A percentile compares a stretch with the other conserved stretches of the same genome.
Conservation (phyloP, 352 stramenopile genomes). For the Phytophthora aleatoria region DNA sequence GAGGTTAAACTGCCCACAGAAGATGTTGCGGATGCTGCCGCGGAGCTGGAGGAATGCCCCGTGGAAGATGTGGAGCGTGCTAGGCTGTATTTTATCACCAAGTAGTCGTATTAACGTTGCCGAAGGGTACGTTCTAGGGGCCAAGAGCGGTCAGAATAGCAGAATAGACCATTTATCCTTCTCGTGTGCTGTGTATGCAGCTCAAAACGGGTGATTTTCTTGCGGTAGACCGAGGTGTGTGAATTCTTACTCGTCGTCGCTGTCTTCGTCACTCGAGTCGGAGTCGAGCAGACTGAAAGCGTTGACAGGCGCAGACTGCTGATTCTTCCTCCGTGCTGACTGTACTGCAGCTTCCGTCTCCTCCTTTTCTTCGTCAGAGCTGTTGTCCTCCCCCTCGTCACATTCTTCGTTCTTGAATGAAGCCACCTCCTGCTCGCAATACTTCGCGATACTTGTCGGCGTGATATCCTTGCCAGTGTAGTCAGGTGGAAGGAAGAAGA, state of each 20-base stretch:
- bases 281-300: constrained; percentile 85
- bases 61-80: constrained; percentile 59
- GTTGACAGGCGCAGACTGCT: constrained; percentile 59
- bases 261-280: constrained; percentile 86
- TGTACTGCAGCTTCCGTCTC: constrained; percentile 24
- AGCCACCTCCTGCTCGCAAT: constrained; percentile 33
- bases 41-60: constrained; percentile 55
- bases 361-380: constrained; percentile 28
- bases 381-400: constrained; percentile 22
- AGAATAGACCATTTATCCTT: constrained; percentile 18
- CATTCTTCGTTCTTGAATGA: constrained; percentile 17
- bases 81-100: constrained; percentile 65
- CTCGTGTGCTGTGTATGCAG: background rate
- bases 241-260: constrained; percentile 33
- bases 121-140: background rate
- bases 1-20: constrained; percentile 36
- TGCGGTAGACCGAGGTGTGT: background rate
- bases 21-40: constrained; percentile 23
- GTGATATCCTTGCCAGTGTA: constrained; percentile 66
- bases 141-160: constrained; percentile 3
- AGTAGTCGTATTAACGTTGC: constrained; percentile 5
- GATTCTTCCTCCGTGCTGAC: constrained; percentile 7
- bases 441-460: constrained; percentile 40
- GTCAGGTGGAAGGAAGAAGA: constrained; percentile 81
- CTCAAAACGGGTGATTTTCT: constrained; percentile 5